Percentiles rank a stretch among this genome's conserved stretches.
These are phyloP conservation scores for Nicotiana sylvestris DNA, from an alignment of 257 asterid species.

Conservation along the genomic window DNA sequence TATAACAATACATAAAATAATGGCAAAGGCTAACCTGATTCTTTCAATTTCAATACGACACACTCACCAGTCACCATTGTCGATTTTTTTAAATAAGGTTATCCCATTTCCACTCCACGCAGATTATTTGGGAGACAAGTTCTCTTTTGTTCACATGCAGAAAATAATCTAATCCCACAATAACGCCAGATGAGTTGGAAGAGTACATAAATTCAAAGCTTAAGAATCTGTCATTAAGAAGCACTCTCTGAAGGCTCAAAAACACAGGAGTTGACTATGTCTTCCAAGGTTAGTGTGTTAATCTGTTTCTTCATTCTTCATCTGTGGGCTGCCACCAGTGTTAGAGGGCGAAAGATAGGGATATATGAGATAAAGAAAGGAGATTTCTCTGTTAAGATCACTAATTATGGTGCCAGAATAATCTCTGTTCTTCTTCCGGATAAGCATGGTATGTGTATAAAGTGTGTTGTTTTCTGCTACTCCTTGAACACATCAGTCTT, in stretches of 20 bases:
- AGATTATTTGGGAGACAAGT: background rate
- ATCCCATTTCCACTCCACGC: background rate
- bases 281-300: background rate
- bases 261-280: background rate
- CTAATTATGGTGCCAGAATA: conserved; percentile 18
- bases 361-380: background rate
- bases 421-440: conserved; percentile 20
- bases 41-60: background rate
- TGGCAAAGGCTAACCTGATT: background rate
- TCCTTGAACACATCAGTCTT: background rate
- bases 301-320: background rate
- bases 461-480: background rate
- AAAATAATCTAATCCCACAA: conserved; percentile 4
- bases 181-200: background rate
- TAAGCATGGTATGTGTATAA: conserved; percentile 7
- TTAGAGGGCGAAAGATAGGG: background rate
- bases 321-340: background rate
- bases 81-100: background rate
- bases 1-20: background rate
- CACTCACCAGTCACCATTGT: background rate
- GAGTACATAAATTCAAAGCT: background rate
- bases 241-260: background rate
- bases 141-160: background rate
- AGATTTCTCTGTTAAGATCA: conserved; percentile 12
- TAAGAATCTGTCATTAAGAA: background rate